Base-by-base conservation (phyloP, 495 filamentous ascomycete genomes). In the Penicillium angulare region DNA sequence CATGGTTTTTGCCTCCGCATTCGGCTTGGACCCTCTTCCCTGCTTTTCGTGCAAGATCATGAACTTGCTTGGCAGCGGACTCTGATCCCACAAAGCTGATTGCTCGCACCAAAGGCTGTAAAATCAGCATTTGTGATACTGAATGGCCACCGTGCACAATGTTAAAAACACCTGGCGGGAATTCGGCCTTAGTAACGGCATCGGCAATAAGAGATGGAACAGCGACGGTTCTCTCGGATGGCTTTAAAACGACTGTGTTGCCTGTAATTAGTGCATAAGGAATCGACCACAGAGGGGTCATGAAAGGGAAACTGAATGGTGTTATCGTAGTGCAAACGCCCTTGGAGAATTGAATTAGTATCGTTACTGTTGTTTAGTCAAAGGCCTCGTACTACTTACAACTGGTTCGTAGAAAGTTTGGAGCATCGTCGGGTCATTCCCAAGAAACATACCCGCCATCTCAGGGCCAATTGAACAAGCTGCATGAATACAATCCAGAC, bases 1-100 rank as follows among this genome's bases (percentile, higher is more conserved):
- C 62, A 34, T 65, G 65, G 33, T 64, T 66, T 38, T 68, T 68
- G 15, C 60, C 65, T 1, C 63, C 56, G 23, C 60, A 66, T 49
- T 66, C 60, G 2, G 59, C 60, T 39, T 64, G 60, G 10, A 68
- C 42, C 7, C 62, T 51, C 32, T 66, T 68, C 9, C 59, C 47
- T 0, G 51, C 50, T n/a, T 53, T 51, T 27, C 55, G 41, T 5
- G 63, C 50, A 18, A 53, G 43, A 36, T 68, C 63, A 29, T 61
- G 57, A 17, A 68, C 56, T 29, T 64, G 53, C 7, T 53, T 33
- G 0, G 63, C 65, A 5, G 60, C 59, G 0, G 55, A 24, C 17
- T 61, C 53, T 1, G 63, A 66, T 7, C 65, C 65, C 7, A 64
- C 63, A 45, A 68, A 68, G 42, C 46, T 60, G 23, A 68, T 51